Evolutionary conservation across 1,139 yeast species (phyloP), one percentile per base, ranked within the genome.

Genomic region (Trichomonascaceae sp.): DNA sequence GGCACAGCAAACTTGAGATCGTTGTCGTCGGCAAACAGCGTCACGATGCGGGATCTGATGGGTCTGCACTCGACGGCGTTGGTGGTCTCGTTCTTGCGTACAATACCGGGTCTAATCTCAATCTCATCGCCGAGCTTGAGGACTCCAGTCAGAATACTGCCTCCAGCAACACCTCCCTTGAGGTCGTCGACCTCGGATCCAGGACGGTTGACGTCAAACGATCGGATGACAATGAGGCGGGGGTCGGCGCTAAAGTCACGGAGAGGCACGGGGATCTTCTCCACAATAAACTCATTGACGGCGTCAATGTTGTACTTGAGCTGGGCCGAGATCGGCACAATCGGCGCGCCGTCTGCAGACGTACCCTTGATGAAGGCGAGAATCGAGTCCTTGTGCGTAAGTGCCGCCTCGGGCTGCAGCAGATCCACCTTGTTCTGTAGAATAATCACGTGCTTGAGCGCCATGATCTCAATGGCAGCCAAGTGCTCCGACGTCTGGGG

Each of bases 131-230:
- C 97, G 44, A 92, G 69, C 57, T 82, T 80, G 68, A 92, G 81
- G 36, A 92, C 98, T 72, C 99, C 99, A 41, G 77, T 84, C 56
- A 89, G 71, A 51, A 92, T 89, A 37, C 96, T 84, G 48, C 99
- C 99, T 68, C 99, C 99, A 32, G 99, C 99, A 56, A 92, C 98
- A 74, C 99, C 99, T 53, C 99, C 99, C 67, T 87, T 87, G 57
- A 92, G 72, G 52, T 89, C 98, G 47, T 81, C 93, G 48, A 92
- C 82, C 60, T 87, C 97, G 29, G 96, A 78, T 67, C 99, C 99
- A 41, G 99, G 99, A 63, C 84, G 85, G 67, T 92, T 92, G 44
- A 92, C 98, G 62, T 92, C 99, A 58, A 92, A 92, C 27, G 98
- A 89, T 68, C 99, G 80, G 54, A 92, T 92, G 42, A 92, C 98